phyloP scores from a whole-genome alignment of 495 filamentous ascomycete genomes.

The Aspergillus incahuasiensis region DNA sequence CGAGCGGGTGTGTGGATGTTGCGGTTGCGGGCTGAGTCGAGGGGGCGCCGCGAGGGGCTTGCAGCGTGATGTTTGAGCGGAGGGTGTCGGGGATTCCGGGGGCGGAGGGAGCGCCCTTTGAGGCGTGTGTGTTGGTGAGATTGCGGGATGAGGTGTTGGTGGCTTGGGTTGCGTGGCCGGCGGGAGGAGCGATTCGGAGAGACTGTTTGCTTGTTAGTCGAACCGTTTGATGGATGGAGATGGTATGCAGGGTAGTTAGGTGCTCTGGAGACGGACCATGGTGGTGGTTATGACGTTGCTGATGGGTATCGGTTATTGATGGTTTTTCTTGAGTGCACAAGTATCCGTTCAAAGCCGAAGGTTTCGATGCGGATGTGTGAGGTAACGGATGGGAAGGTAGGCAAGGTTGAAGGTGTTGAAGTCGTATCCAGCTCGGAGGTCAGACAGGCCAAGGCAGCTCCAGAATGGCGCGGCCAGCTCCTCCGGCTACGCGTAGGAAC shows the following conservation, averaged over 20 bases:
- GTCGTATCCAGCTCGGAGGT: constrained; percentile 2
- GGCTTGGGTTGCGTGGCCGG: constrained; percentile 52
- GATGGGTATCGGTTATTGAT: neutral
- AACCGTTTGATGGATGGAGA: neutral
- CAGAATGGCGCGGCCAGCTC: constrained; percentile 35
- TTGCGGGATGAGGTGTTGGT: constrained; percentile 51
- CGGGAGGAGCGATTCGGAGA: constrained; percentile 77
- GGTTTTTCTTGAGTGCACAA: neutral
- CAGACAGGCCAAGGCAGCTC: constrained; percentile 18
- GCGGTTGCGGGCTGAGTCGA: constrained; percentile 41
- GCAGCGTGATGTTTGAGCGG: constrained; percentile 65
- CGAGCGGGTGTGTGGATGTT: constrained; percentile 78
- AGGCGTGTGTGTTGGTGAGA: constrained; percentile 31
- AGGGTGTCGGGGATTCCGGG: constrained; percentile 90
- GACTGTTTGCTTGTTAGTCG: constrained; percentile 48
- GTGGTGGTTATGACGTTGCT: constrained; percentile 13
- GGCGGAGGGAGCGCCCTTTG: constrained; percentile 74
- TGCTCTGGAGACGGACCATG: constrained; percentile 26
- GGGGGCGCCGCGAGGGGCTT: constrained; percentile 41
- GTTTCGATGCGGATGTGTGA: neutral
- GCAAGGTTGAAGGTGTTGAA: constrained; percentile 6
- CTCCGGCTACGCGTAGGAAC: constrained; percentile 25
- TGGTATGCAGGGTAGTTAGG: neutral
- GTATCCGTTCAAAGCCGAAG: neutral
- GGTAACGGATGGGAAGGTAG: neutral